A percentile compares a stretch with the other conserved stretches of the same genome.
phyloP scores from a whole-genome alignment of 192 early-diverging fungal species.

The Mortierella antarctica region DNA sequence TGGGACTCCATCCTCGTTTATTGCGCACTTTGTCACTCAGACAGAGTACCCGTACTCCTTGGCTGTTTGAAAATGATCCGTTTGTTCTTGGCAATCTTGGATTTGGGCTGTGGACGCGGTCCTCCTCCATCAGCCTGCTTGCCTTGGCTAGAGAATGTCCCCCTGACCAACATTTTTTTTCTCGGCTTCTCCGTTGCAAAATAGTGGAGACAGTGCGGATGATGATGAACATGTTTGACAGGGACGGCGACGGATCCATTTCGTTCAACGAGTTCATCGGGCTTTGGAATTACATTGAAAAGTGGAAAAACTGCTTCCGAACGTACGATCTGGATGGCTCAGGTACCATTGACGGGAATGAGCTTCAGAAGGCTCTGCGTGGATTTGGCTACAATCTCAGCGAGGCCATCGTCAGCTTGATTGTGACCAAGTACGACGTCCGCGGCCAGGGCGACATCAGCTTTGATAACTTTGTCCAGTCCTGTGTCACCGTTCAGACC shows the following conservation, averaged over 20 bases:
- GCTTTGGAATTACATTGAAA: constrained; percentile 76
- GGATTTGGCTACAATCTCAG: constrained; percentile 55
- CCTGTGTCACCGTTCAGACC: constrained; percentile 72
- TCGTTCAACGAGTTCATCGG: constrained; percentile 73
- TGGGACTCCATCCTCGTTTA: too few relatives aligned
- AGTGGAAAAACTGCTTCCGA: constrained; percentile 77
- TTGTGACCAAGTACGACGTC: constrained; percentile 60
- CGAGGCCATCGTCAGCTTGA: constrained; percentile 25
- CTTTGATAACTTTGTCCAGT: constrained; percentile 60
- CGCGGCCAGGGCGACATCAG: constrained; percentile 54
- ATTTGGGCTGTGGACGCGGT: not conserved
- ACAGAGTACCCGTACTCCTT: too few relatives aligned
- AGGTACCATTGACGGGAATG: constrained; percentile 70
- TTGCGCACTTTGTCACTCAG: too few relatives aligned
- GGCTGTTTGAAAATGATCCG: not conserved
- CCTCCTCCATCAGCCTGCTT: not conserved
- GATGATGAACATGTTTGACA: constrained; percentile 75
- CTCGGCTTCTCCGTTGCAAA: not conserved
- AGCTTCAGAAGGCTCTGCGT: constrained; percentile 37
- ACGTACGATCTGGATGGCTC: constrained; percentile 73
- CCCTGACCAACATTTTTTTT: not conserved
- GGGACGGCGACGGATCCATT: constrained; percentile 69
- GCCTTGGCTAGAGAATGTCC: not conserved
- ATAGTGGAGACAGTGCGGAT: constrained; percentile 74
- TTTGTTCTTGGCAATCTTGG: constrained; percentile 2